Evolutionary conservation across 306 rosid genomes (phyloP).

Genomic region (Corylus heterophylla): DNA sequence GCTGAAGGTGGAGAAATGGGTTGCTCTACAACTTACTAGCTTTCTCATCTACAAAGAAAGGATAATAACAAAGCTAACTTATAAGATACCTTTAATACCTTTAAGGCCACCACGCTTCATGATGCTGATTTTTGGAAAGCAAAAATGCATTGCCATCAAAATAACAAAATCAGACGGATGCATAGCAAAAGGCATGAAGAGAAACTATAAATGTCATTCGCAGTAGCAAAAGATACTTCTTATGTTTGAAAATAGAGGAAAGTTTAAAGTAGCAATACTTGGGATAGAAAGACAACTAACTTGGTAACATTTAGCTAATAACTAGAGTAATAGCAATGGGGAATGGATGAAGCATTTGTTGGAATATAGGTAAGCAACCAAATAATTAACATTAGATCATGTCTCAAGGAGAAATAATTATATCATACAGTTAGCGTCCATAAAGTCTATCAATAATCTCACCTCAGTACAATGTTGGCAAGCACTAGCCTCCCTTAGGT

Average conservation of each 20-base stretch:
- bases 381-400: neutral
- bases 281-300: neutral
- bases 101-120: neutral
- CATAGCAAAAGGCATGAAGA: neutral
- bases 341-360: neutral
- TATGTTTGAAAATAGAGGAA: neutral
- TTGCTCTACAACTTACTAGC: no score
- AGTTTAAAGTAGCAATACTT: neutral
- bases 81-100: neutral
- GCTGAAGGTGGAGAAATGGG: no score
- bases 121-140: neutral
- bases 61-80: neutral
- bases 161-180: neutral
- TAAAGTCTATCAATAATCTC: slow-evolving; percentile 36
- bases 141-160: neutral
- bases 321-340: neutral
- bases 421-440: slow-evolving; percentile 13
- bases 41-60: no score
- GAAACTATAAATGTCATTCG: neutral
- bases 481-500: slow-evolving; percentile 85
- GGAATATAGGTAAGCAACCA: neutral
- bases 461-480: slow-evolving; percentile 82
- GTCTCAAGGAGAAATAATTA: neutral
- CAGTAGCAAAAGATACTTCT: neutral
- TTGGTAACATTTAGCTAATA: neutral